A percentile compares a stretch with the other conserved stretches of the same genome.
Conservation (phyloP, 164 flowering plant species). For the Stephania yunnanensis region DNA sequence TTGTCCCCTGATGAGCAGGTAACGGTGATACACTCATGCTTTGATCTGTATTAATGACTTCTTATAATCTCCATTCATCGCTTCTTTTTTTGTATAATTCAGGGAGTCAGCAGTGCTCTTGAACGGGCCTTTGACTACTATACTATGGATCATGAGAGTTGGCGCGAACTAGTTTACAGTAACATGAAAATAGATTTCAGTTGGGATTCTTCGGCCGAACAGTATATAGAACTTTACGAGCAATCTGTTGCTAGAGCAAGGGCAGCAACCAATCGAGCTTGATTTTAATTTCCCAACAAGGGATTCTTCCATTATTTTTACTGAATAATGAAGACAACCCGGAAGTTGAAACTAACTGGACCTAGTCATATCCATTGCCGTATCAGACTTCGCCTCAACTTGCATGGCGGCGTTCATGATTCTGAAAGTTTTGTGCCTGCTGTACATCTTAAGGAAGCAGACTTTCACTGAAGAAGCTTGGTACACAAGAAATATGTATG, state of each 20-base stretch:
- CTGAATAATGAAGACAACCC: not conserved
- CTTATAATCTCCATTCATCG: not conserved
- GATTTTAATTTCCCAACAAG: not conserved
- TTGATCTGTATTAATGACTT: not conserved
- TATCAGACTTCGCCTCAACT: not conserved
- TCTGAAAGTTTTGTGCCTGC: not conserved
- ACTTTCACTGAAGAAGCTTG: not conserved
- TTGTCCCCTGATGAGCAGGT: conserved; percentile 78
- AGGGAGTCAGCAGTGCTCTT: conserved; percentile 73
- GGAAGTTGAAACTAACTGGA: not conserved
- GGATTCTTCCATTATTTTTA: conserved; percentile 1
- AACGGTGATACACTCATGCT: conserved; percentile 3
- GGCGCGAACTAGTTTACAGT: conserved; percentile 76
- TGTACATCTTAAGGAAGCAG: not conserved
- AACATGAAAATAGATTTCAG: conserved; percentile 84
- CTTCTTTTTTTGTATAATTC: not conserved
- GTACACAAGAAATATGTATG: not conserved
- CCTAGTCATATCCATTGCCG: not conserved
- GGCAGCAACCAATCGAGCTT: conserved; percentile 23
- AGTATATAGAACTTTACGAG: conserved; percentile 73
- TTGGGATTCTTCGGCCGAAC: conserved; percentile 79
- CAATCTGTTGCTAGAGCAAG: conserved; percentile 77
- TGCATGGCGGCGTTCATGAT: not conserved
- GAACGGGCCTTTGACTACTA: conserved; percentile 78
- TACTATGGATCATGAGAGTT: conserved; percentile 36